Evolutionary conservation across 2,329 filamentous ascomycete species (phyloP), one percentile per base, ranked within the genome.

Genomic region (Harringtonia lauricola): DNA sequence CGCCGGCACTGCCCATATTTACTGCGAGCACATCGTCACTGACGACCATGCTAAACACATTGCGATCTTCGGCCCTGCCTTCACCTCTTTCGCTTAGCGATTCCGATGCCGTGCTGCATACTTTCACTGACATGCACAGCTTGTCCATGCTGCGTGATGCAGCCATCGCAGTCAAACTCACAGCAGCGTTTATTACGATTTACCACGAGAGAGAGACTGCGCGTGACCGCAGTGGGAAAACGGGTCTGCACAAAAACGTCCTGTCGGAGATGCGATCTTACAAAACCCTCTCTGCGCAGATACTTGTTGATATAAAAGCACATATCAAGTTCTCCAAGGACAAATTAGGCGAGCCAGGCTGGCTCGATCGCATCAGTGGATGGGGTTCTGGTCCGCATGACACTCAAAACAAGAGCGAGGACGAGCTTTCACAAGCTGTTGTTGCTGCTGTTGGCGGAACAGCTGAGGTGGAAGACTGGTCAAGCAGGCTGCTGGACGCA

Each of bases 91-190:
- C 46, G 0, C 9, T 9, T 13, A 14, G 17, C 3, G 17, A 34
- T 8, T 43, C 29, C 19, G 39, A 36, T 14, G 39, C 52, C 21
- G 52, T 50, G 1, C 52, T 65, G 19, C 40, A 54, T 22, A 52
- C 56, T 14, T 48, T 68, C 8, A 51, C 57, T 1, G 49, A 56
- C 36, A 51, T 63, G 18, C 64, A 66, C 51, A 54, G 55, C 34
- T 52, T 65, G 47, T 57, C 62, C 22, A 53, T 59, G 52, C 49
- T 64, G 8, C 62, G 63, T 35, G 64, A 66, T 36, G 55, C 62
- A 0, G 55, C 60, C 1, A 41, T 63, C 2, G 60, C 55, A 2
- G 45, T 57, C 15, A 60, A 58, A 41, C 50, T 61, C 22, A 57
- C 58, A 13, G 52, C 52, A 0, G 53, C 52, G 9, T 63, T 63